These are phyloP conservation scores for Dichotomocladium elegans DNA, from an alignment of 371 early-diverging fungal genomes.

Conservation along the genomic window DNA sequence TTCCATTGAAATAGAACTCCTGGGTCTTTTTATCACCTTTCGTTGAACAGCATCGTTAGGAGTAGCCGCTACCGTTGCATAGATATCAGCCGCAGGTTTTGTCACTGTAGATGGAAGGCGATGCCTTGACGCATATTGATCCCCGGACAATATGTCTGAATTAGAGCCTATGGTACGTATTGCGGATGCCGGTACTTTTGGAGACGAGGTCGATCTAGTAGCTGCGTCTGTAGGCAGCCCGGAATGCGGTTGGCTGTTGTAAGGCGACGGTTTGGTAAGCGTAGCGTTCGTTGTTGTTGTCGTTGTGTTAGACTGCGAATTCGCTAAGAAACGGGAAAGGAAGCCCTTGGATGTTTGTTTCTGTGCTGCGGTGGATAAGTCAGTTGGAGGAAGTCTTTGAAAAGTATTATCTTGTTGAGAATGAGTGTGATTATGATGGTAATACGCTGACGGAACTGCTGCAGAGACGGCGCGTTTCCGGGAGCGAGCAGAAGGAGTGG, in stretches of 20 bases:
- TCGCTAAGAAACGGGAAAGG: conserved; percentile 2
- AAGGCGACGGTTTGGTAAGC: not conserved
- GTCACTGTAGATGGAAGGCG: conserved; percentile 3
- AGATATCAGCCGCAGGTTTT: no score
- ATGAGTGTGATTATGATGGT: not conserved
- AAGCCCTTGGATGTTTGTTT: not conserved
- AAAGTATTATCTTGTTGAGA: not conserved
- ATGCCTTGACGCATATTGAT: conserved; percentile 1
- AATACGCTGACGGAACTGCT: not conserved
- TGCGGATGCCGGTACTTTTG: not conserved
- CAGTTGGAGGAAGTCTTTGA: no score
- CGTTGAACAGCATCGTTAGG: conserved; percentile 7
- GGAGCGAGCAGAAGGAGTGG: not conserved
- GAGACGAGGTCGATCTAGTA: not conserved
- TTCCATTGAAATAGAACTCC: no score
- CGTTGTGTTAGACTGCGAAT: not conserved
- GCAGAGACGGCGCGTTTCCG: conserved; percentile 3
- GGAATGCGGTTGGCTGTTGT: not conserved
- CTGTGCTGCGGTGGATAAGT: not conserved
- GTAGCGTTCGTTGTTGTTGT: conserved; percentile 4
- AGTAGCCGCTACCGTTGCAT: conserved; percentile 11
- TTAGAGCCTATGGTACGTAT: not conserved
- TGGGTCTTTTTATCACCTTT: no score
- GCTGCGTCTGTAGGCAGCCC: no score
- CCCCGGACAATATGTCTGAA: not conserved